These are phyloP conservation scores for Penicillium griseofulvum DNA, from an alignment of 2,329 filamentous ascomycete species.

Conservation along the genomic window DNA sequence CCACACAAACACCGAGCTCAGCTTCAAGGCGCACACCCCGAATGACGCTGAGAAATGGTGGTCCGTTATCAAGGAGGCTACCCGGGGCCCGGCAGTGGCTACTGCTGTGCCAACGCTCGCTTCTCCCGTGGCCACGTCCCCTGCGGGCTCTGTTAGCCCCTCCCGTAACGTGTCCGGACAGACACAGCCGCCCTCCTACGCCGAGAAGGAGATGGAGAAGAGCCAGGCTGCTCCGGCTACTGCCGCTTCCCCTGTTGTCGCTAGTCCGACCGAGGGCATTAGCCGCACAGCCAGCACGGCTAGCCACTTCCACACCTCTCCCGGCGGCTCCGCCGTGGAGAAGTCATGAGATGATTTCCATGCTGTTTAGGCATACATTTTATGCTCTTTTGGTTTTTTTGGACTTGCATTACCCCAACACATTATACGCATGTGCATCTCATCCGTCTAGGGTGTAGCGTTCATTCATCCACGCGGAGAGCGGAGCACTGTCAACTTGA, in stretches of 20 bases:
- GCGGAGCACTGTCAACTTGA: not conserved
- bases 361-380: not conserved
- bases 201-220: constrained; percentile 23
- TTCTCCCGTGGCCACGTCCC: constrained; percentile 9
- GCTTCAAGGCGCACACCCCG: constrained; percentile 82
- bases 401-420: not conserved
- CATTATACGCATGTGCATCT: not conserved
- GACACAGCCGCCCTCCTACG: constrained; percentile 26
- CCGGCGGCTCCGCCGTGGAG: constrained; percentile 25
- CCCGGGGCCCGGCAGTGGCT: constrained; percentile 12
- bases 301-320: constrained; percentile 30
- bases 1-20: constrained; percentile 72
- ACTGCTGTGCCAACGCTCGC: constrained; percentile 1
- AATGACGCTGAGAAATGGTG: constrained; percentile 84
- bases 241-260: constrained; percentile 3
- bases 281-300: constrained; percentile 25
- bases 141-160: constrained; percentile 16
- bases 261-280: constrained; percentile 12
- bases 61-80: constrained; percentile 58
- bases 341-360: constrained; percentile 1
- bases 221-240: not conserved
- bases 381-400: not conserved
- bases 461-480: not conserved
- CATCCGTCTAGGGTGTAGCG: too few relatives aligned
- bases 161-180: constrained; percentile 3